phyloP scores from a whole-genome alignment of 495 filamentous ascomycete species.

The Podospora pseudocomata region DNA sequence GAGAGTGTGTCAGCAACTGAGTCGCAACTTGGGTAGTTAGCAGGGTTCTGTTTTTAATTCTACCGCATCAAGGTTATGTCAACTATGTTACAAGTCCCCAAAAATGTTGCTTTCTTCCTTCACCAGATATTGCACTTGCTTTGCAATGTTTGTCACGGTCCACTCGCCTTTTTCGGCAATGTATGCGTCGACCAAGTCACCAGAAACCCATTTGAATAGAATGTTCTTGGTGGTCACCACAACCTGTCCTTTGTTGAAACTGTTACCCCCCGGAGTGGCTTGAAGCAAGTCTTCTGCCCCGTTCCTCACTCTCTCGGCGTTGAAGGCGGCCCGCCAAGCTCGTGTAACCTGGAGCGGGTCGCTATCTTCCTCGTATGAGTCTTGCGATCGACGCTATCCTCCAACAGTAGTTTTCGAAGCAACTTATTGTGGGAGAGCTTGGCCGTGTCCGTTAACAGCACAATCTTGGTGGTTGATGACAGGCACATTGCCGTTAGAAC shows the following conservation, averaged over 20 bases:
- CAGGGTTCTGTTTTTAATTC: no score
- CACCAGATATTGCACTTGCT: slow-evolving; percentile 28
- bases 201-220: slow-evolving; percentile 65
- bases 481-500: slow-evolving; percentile 49
- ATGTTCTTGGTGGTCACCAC: slow-evolving; percentile 49
- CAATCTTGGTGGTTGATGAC: slow-evolving; percentile 41
- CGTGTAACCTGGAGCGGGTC: slow-evolving; percentile 44
- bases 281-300: slow-evolving; percentile 13
- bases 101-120: slow-evolving; percentile 33
- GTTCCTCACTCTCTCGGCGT: slow-evolving; percentile 20
- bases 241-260: not conserved
- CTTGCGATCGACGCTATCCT: slow-evolving; percentile 11
- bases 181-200: slow-evolving; percentile 51
- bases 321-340: slow-evolving; percentile 40
- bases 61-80: no score
- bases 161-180: slow-evolving; percentile 51
- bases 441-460: slow-evolving; percentile 56
- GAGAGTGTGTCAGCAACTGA: no score
- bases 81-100: slow-evolving; percentile 25
- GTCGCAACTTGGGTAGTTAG: no score
- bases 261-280: not conserved
- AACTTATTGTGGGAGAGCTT: slow-evolving; percentile 47
- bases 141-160: slow-evolving; percentile 30
- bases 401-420: no score
- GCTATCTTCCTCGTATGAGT: slow-evolving; percentile 47